phyloP scores from a whole-genome alignment of 257 asterid genomes.

The Leptodermis oblonga region DNA sequence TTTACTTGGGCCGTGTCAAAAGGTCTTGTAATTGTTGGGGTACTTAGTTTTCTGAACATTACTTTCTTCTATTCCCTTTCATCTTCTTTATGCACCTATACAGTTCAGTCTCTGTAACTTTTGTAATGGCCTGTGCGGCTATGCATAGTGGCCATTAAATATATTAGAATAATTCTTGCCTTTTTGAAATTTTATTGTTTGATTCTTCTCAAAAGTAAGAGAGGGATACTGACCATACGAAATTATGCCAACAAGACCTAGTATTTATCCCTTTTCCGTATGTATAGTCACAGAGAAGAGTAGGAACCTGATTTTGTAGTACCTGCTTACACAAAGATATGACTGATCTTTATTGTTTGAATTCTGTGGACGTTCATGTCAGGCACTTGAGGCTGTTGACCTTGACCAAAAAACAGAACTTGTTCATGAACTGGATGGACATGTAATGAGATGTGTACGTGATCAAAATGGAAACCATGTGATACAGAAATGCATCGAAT shows the following conservation, averaged over 20 bases:
- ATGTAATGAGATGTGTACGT: slow-evolving; percentile 73
- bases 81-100: background rate
- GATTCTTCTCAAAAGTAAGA: background rate
- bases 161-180: background rate
- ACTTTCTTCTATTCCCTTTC: background rate
- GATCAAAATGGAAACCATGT: slow-evolving; percentile 97
- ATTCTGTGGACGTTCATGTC: slow-evolving; percentile 16
- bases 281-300: background rate
- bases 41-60: background rate
- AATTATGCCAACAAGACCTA: background rate
- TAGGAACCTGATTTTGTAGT: background rate
- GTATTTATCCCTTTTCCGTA: background rate
- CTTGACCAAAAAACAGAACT: slow-evolving; percentile 69
- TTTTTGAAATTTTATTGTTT: background rate
- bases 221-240: background rate
- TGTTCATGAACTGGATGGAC: slow-evolving; percentile 74
- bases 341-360: background rate
- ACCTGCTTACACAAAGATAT: background rate
- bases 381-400: slow-evolving; percentile 86
- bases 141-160: background rate
- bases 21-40: background rate
- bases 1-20: background rate
- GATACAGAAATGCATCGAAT: slow-evolving; percentile 81
- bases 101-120: background rate
- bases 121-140: background rate